Conservation (phyloP, 768 basidiomycete species). For the Lentinula lateritia region DNA sequence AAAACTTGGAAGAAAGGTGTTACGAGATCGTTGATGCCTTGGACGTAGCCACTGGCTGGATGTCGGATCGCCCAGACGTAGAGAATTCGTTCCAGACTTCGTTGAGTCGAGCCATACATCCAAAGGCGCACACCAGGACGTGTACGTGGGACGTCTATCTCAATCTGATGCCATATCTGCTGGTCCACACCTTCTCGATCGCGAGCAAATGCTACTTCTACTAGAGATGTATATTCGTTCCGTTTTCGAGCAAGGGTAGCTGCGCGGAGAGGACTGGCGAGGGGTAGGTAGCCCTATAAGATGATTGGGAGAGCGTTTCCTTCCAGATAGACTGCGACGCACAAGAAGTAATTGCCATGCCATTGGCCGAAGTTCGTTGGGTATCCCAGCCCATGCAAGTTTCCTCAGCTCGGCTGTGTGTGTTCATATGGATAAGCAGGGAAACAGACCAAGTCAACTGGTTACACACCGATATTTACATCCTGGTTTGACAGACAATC, state of each 20-base stretch:
- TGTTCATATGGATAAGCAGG: neutral
- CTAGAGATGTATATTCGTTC: conserved; percentile 85
- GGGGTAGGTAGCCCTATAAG: conserved; percentile 83
- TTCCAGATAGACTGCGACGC: conserved; percentile 23
- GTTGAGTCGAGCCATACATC: conserved; percentile 87
- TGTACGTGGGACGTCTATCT: conserved; percentile 96
- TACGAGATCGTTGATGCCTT: conserved; percentile 97
- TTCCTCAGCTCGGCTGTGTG: conserved; percentile 76
- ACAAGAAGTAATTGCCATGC: conserved; percentile 94
- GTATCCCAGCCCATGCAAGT: conserved; percentile 93
- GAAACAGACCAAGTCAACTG: conserved; percentile 1
- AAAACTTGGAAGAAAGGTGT: conserved; percentile 99
- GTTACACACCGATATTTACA: conserved; percentile 70
- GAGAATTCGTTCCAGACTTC: conserved; percentile 88
- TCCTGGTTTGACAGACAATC: conserved; percentile 73
- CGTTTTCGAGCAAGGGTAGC: conserved; percentile 84
- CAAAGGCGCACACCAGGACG: conserved; percentile 87
- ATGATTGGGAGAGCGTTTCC: conserved; percentile 3
- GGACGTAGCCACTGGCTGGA: conserved; percentile 97
- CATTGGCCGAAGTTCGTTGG: conserved; percentile 79
- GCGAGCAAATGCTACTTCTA: conserved; percentile 83
- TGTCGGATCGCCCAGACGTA: conserved; percentile 99
- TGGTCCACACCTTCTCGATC: conserved; percentile 86
- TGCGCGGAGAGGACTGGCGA: conserved; percentile 70
- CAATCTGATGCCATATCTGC: conserved; percentile 99